Conservation (phyloP, 2,329 filamentous ascomycete genomes). For the Botrytis deweyae region DNA sequence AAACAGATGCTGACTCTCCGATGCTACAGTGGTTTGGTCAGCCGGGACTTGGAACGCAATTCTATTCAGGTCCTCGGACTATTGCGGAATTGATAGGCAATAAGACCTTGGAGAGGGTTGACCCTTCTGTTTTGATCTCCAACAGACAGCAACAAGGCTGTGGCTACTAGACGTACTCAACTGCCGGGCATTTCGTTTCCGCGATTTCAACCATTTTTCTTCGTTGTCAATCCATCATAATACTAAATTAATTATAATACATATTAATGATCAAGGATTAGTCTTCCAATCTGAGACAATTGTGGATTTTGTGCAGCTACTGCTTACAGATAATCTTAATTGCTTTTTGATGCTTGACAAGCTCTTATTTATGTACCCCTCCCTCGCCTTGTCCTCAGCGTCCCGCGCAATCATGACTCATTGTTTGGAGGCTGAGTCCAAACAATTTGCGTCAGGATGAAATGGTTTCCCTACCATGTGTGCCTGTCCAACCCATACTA, state of each 20-base stretch:
- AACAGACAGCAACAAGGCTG: conserved; percentile 1
- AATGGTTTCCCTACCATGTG: neutral
- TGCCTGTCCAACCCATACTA: neutral
- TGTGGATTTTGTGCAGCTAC: no score
- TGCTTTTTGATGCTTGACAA: neutral
- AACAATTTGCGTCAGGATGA: neutral
- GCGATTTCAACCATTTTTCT: neutral
- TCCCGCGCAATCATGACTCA: neutral
- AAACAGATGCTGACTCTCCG: neutral
- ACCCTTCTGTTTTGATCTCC: conserved; percentile 10
- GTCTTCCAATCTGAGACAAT: no score
- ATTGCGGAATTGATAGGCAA: conserved; percentile 1
- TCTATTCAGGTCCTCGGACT: neutral
- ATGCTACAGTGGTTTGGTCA: conserved; percentile 13
- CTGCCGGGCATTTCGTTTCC: neutral
- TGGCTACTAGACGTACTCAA: neutral
- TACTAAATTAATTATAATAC: neutral
- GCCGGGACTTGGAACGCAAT: conserved; percentile 16
- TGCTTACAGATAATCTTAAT: neutral
- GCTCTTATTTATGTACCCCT: neutral
- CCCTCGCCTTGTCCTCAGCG: neutral
- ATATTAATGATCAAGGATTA: neutral
- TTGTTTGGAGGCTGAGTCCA: neutral
- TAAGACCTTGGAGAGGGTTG: neutral
- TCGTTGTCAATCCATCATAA: neutral